A percentile compares a stretch with the other conserved stretches of the same genome.
Conservation (phyloP, 73 alveolate genomes). For the Symbiodinium pilosum region DNA sequence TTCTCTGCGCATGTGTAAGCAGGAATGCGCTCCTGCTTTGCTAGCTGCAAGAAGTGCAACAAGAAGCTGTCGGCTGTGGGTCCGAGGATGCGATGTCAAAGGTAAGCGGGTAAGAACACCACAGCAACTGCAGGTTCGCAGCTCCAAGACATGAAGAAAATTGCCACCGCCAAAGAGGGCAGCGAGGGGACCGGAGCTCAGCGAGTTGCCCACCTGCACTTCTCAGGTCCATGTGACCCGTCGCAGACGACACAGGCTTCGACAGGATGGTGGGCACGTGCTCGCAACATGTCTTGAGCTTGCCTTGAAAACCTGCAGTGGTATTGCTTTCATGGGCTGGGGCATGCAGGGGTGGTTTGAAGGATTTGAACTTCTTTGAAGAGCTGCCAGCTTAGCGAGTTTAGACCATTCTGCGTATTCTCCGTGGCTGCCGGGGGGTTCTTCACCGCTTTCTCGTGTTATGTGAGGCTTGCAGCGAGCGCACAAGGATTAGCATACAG, state of each 20-base stretch:
- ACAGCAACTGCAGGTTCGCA: not conserved
- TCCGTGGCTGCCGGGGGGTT: too few species aligned
- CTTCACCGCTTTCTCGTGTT: not conserved
- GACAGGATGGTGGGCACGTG: not conserved
- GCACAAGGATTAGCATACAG: not conserved
- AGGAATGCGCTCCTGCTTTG: too few species aligned
- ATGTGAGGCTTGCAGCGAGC: not conserved
- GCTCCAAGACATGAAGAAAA: not conserved
- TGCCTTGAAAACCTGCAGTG: too few species aligned
- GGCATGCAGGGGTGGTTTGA: not conserved
- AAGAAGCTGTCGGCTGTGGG: too few species aligned
- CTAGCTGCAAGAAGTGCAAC: too few species aligned
- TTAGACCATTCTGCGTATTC: too few species aligned
- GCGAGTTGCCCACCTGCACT: too few species aligned
- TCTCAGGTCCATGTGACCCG: not conserved
- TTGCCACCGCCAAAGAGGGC: not conserved
- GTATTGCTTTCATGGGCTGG: too few species aligned
- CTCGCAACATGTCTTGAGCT: not conserved
- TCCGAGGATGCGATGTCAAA: too few species aligned
- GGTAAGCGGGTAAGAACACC: too few species aligned
- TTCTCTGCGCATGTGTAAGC: too few species aligned
- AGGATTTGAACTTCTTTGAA: slow-evolving; percentile 5
- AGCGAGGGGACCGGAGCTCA: not conserved
- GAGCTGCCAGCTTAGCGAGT: not conserved
- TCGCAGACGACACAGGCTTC: not conserved